These are phyloP conservation scores for Lachancea thermotolerans DNA, from an alignment of 805 yeast genomes.

Conservation along the genomic window DNA sequence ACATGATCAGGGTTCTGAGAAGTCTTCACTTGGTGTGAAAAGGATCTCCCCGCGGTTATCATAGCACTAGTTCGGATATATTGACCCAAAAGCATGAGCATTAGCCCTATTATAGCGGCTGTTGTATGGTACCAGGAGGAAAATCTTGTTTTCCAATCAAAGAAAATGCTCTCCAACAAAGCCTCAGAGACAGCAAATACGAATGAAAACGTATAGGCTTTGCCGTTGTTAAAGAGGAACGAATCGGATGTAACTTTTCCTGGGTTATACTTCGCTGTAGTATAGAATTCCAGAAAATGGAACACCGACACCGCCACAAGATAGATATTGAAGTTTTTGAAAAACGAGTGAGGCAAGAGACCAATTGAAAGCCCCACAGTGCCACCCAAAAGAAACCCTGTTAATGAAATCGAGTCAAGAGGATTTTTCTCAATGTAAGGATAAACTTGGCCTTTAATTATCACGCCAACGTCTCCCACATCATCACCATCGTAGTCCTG, in stretches of 20 bases:
- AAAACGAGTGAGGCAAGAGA: conserved; percentile 21
- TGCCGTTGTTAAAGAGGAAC: conserved; percentile 59
- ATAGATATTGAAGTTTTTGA: conserved; percentile 41
- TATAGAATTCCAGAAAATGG: conserved; percentile 76
- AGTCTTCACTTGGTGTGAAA: conserved; percentile 70
- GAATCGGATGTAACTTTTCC: conserved; percentile 63
- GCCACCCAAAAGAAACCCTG: conserved; percentile 40
- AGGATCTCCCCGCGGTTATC: conserved; percentile 81
- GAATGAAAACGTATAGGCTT: conserved; percentile 53
- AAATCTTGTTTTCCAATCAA: conserved; percentile 25
- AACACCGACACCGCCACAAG: conserved; percentile 49
- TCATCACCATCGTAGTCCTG: background rate
- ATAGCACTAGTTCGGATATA: conserved; percentile 64
- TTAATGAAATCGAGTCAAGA: conserved; percentile 37
- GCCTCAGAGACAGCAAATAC: conserved; percentile 46
- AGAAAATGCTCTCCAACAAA: conserved; percentile 35
- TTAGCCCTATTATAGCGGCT: conserved; percentile 38
- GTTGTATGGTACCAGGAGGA: conserved; percentile 1
- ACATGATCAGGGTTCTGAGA: conserved; percentile 48
- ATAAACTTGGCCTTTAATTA: conserved; percentile 10
- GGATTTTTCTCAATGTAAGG: conserved; percentile 38
- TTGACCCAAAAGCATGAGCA: conserved; percentile 58
- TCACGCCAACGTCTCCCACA: conserved; percentile 7
- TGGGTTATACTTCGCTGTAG: conserved; percentile 71
- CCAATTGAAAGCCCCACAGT: conserved; percentile 36